Evolutionary conservation across 176 grass and related monocot species (phyloP).

Genomic region (Eragrostis nindensis): DNA sequence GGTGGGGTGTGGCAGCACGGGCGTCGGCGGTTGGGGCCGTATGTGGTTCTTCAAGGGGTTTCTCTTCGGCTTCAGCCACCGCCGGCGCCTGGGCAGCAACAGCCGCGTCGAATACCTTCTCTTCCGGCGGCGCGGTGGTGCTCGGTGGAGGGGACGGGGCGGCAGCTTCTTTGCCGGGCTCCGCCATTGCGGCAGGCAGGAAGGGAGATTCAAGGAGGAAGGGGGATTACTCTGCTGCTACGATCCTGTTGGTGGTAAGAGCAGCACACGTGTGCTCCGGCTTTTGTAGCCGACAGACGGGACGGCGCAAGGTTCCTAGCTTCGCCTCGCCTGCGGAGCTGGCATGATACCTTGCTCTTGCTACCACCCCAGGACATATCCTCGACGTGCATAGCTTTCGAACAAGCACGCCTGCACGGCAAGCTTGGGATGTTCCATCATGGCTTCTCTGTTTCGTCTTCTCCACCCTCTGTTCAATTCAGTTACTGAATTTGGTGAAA

Average conservation of each 20-base stretch:
- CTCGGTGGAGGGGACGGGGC: not conserved
- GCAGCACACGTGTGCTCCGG: not conserved
- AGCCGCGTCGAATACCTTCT: no score
- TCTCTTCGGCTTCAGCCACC: no score
- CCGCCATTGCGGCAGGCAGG: conserved; percentile 5
- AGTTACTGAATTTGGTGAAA: no score
- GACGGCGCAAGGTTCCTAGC: not conserved
- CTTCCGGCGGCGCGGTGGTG: not conserved
- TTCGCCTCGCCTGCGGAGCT: no score
- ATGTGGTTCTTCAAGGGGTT: no score
- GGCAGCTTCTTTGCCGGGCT: not conserved
- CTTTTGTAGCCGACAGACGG: not conserved
- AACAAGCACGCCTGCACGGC: not conserved
- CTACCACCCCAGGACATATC: not conserved
- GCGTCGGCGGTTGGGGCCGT: not conserved
- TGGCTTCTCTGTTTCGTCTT: not conserved
- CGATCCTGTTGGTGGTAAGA: not conserved
- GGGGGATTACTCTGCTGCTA: not conserved
- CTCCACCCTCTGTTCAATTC: no score
- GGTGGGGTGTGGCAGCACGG: not conserved
- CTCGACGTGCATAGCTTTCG: not conserved
- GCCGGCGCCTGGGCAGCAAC: no score
- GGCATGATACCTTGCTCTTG: conserved; percentile 9
- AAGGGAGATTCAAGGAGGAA: no score
- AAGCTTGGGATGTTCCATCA: not conserved